Conservation (phyloP, 306 rosid species). For the Ceratonia siliqua region DNA sequence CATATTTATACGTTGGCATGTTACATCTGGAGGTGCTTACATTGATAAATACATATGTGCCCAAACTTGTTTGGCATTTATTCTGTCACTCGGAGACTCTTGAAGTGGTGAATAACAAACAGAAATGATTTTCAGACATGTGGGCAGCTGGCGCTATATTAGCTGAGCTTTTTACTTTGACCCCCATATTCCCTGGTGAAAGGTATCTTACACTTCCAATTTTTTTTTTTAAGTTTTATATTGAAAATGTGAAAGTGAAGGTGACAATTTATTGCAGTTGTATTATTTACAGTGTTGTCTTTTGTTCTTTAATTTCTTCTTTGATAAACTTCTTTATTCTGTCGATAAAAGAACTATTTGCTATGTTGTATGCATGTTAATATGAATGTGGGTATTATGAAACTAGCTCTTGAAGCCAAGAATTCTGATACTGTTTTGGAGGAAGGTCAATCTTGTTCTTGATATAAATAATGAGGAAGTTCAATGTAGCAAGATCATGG, state of each 20-base stretch:
- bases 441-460: conserved; percentile 8
- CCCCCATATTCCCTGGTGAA: conserved; percentile 88
- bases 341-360: background rate
- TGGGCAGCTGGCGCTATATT: conserved; percentile 91
- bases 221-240: conserved; percentile 23
- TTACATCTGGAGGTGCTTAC: conserved; percentile 5
- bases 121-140: conserved; percentile 64
- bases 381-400: conserved; percentile 3
- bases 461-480: conserved; percentile 9
- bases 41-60: conserved; percentile 5
- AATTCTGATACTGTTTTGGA: background rate
- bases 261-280: conserved; percentile 6
- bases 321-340: background rate
- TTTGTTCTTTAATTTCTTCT: background rate
- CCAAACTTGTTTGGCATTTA: conserved; percentile 34
- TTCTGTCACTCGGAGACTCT: conserved; percentile 19
- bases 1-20: background rate
- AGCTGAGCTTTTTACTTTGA: conserved; percentile 82
- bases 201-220: conserved; percentile 50
- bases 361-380: conserved; percentile 1
- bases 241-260: conserved; percentile 22
- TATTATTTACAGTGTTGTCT: background rate
- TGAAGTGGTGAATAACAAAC: conserved; percentile 39
- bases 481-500: conserved; percentile 5
- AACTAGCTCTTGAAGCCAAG: background rate